Percentiles rank a stretch among this genome's conserved stretches.
These are phyloP conservation scores for Pichia californica DNA, from an alignment of 805 yeast species.

Conservation along the genomic window DNA sequence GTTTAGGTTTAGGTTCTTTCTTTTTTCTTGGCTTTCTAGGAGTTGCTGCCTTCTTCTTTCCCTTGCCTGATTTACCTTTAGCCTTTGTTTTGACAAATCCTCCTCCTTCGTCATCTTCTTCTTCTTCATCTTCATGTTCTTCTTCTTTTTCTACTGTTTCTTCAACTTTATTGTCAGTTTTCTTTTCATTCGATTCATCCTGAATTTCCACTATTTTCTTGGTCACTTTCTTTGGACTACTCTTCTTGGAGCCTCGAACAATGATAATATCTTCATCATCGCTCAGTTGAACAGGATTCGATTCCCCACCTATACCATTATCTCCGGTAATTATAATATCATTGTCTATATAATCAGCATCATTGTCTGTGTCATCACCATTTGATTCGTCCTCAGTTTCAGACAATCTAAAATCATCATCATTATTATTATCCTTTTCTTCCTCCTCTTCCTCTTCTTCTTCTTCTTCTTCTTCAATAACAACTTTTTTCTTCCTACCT, in stretches of 20 bases:
- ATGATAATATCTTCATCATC: slow-evolving; percentile 8
- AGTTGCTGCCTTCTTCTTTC: slow-evolving; percentile 4
- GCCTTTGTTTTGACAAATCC: slow-evolving; percentile 20
- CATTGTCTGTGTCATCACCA: slow-evolving; percentile 14
- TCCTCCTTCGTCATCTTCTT: slow-evolving; percentile 36
- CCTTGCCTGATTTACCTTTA: not conserved
- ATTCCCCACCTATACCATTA: slow-evolving; percentile 33
- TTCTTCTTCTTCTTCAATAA: slow-evolving; percentile 12
- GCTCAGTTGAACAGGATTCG: slow-evolving; percentile 31
- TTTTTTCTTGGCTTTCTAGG: slow-evolving; percentile 17
- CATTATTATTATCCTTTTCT: not conserved
- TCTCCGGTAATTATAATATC: slow-evolving; percentile 27
- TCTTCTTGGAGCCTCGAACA: too few species aligned
- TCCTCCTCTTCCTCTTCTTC: not conserved
- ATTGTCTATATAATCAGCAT: slow-evolving; percentile 40
- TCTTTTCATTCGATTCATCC: slow-evolving; percentile 5
- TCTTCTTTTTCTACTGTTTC: slow-evolving; percentile 18
- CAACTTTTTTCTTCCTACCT: too few species aligned
- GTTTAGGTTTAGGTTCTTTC: slow-evolving; percentile 39
- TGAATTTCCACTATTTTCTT: not conserved
- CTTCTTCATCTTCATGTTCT: slow-evolving; percentile 35
- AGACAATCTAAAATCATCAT: too few species aligned
- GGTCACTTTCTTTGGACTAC: too few species aligned
- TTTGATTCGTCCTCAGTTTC: slow-evolving; percentile 12
- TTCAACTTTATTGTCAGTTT: slow-evolving; percentile 14